Percentiles rank a stretch among this genome's conserved stretches.
phyloP scores from a whole-genome alignment of 2,329 filamentous ascomycete genomes.

The Dothideomycetes sp. region DNA sequence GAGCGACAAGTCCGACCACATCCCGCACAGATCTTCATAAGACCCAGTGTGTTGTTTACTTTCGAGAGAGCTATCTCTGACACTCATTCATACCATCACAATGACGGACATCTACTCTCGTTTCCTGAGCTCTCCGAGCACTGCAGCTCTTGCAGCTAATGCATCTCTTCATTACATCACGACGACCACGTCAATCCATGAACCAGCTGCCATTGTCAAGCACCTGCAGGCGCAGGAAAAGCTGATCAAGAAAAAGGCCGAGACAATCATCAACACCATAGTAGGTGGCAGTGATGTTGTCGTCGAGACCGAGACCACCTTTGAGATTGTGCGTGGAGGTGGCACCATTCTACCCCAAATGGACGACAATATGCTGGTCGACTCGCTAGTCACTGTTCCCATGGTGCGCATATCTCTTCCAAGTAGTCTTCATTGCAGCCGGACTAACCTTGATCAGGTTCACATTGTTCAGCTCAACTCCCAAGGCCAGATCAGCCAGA shows the following conservation, averaged over 20 bases:
- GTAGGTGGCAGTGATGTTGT: conserved; percentile 61
- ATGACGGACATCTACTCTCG: conserved; percentile 32
- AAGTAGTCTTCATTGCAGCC: background rate
- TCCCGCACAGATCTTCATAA: background rate
- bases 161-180: conserved; percentile 68
- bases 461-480: conserved; percentile 81
- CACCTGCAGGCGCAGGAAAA: conserved; percentile 63
- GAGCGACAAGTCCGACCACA: too few species aligned
- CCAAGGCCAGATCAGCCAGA: conserved; percentile 68
- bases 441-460: conserved; percentile 31
- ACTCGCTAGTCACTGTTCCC: conserved; percentile 66
- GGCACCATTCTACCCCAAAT: conserved; percentile 79
- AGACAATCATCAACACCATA: conserved; percentile 63
- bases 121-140: conserved; percentile 33
- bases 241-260: conserved; percentile 71
- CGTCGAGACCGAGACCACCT: conserved; percentile 67
- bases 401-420: conserved; percentile 65
- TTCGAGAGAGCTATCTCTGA: too few species aligned
- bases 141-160: conserved; percentile 31
- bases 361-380: conserved; percentile 87
- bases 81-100: conserved; percentile 10
- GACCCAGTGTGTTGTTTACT: background rate
- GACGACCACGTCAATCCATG: conserved; percentile 64
- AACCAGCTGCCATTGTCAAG: conserved; percentile 67
- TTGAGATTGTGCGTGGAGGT: conserved; percentile 73